Conservation (phyloP, 306 rosid genomes). For the Rosa multiflora region DNA sequence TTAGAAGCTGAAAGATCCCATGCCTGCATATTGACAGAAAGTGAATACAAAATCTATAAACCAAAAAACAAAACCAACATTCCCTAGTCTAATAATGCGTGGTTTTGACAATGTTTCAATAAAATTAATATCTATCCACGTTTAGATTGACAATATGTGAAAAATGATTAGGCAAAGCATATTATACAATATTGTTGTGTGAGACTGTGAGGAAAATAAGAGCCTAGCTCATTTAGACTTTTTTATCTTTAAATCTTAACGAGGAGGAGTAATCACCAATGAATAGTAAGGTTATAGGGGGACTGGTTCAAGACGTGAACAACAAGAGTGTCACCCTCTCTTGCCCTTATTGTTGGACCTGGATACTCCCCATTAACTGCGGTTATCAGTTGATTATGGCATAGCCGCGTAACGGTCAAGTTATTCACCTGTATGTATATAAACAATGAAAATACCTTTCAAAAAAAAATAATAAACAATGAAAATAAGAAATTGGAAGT, state of each 20-base stretch:
- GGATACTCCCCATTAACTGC: slow-evolving; percentile 51
- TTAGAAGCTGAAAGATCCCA: slow-evolving; percentile 52
- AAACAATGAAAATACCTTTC: not conserved
- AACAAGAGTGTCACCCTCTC: slow-evolving; percentile 49
- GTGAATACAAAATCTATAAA: not conserved
- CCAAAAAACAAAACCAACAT: not conserved
- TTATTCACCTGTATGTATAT: slow-evolving; percentile 40
- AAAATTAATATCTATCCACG: not conserved
- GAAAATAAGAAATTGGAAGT: too few relatives aligned
- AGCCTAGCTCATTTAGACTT: slow-evolving; percentile 1
- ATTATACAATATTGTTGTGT: not conserved
- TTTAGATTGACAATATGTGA: not conserved
- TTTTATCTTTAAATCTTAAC: not conserved
- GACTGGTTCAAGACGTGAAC: slow-evolving; percentile 50
- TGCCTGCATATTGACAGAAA: slow-evolving; percentile 49
- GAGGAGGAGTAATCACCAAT: slow-evolving; percentile 36
- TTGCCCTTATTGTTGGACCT: slow-evolving; percentile 44
- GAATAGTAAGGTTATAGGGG: slow-evolving; percentile 53
- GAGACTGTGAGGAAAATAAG: not conserved
- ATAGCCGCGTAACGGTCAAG: slow-evolving; percentile 32
- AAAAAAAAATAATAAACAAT: too few relatives aligned
- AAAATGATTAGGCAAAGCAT: not conserved
- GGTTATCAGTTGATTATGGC: slow-evolving; percentile 42
- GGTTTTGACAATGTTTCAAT: not conserved
- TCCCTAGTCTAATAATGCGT: not conserved